Conservation (phyloP, 164 flowering plant genomes). For the Malania oleifera region DNA sequence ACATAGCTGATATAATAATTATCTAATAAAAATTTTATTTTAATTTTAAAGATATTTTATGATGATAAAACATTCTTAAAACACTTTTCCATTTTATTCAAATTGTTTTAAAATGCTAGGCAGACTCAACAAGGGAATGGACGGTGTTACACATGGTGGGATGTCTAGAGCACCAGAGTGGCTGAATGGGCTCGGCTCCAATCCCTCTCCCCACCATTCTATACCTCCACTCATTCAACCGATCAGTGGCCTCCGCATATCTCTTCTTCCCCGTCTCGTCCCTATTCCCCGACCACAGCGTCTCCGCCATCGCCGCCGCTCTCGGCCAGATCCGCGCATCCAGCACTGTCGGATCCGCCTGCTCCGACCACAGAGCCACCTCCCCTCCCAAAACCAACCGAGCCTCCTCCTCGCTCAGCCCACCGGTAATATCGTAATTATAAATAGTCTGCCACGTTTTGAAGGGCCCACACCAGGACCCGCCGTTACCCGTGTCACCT, state of each 20-base stretch:
- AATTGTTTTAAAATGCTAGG: too few species aligned
- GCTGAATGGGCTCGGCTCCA: conserved; percentile 86
- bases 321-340: conserved; percentile 83
- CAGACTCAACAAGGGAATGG: conserved; percentile 20
- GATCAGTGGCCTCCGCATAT: conserved; percentile 75
- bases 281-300: conserved; percentile 83
- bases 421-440: conserved; percentile 74
- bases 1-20: too few species aligned
- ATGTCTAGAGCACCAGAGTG: conserved; percentile 73
- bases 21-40: too few species aligned
- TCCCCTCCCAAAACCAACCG: conserved; percentile 83
- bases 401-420: conserved; percentile 54
- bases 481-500: conserved; percentile 39
- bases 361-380: conserved; percentile 96
- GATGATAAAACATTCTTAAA: too few species aligned
- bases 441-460: conserved; percentile 89
- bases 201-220: conserved; percentile 78
- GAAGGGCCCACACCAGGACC: conserved; percentile 96
- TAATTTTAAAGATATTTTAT: too few species aligned
- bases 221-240: conserved; percentile 77
- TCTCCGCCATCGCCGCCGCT: conserved; percentile 79
- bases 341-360: conserved; percentile 72
- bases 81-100: too few species aligned
- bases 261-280: conserved; percentile 75
- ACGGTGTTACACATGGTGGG: conserved; percentile 85